These are phyloP conservation scores for Umbelopsis vinacea DNA, from an alignment of 192 early-diverging fungal genomes.

Conservation along the genomic window DNA sequence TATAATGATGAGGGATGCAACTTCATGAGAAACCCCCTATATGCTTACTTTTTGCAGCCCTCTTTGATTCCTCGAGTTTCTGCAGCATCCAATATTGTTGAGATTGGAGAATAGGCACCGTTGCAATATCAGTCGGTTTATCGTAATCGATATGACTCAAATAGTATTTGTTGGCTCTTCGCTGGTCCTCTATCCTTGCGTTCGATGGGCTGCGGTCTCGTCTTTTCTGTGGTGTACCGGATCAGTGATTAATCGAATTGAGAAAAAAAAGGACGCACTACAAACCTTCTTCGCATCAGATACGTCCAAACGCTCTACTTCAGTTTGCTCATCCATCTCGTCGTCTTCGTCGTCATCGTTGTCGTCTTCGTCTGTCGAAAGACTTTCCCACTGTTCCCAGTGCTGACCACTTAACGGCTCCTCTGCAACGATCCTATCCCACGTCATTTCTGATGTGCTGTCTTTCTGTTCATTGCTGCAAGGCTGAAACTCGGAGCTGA, in stretches of 20 bases:
- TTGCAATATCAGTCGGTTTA: neutral
- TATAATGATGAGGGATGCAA: neutral
- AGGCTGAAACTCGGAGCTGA: neutral
- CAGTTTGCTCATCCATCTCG: slow-evolving; percentile 21
- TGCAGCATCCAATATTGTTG: slow-evolving; percentile 11
- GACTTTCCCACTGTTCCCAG: slow-evolving; percentile 35
- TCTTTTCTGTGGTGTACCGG: neutral
- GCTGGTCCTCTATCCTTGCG: neutral
- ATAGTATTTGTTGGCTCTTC: neutral
- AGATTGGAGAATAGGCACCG: neutral
- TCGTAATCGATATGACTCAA: slow-evolving; percentile 6
- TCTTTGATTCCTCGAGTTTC: neutral
- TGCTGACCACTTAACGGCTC: slow-evolving; percentile 43
- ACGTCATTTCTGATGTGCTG: slow-evolving; percentile 9
- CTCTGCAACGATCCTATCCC: slow-evolving; percentile 37
- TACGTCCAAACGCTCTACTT: neutral
- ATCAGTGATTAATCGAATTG: neutral
- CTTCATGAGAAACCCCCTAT: neutral
- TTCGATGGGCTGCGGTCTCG: slow-evolving; percentile 5
- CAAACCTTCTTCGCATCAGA: neutral
- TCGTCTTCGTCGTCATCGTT: slow-evolving; percentile 25
- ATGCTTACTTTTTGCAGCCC: neutral
- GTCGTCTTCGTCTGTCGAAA: slow-evolving; percentile 19
- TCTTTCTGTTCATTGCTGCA: neutral
- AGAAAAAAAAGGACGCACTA: neutral